phyloP scores from a whole-genome alignment of 2,329 filamentous ascomycete species.

The Hymenoscyphus albidus region DNA sequence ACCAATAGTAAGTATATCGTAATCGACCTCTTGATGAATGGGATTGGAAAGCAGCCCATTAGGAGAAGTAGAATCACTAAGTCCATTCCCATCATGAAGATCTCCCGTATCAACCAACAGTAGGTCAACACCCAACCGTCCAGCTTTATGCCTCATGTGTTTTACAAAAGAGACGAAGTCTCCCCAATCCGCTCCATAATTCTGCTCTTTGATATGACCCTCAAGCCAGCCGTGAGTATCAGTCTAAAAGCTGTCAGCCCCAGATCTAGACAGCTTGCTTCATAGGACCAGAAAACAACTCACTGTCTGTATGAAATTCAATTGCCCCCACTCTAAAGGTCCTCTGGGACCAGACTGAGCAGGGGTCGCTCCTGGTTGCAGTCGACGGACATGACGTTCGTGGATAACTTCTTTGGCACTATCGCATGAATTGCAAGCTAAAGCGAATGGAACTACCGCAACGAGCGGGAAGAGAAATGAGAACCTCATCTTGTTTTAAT shows the following conservation, averaged over 20 bases:
- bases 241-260: neutral
- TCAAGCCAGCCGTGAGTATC: conserved; percentile 69
- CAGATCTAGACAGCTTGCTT: neutral
- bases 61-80: conserved; percentile 82
- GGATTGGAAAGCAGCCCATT: conserved; percentile 84
- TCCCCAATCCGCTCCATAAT: conserved; percentile 93
- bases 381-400: conserved; percentile 46
- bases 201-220: conserved; percentile 83
- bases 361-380: conserved; percentile 44
- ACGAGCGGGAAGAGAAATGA: conserved; percentile 14
- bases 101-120: conserved; percentile 81
- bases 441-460: conserved; percentile 21
- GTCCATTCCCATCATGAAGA: conserved; percentile 84
- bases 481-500: conserved; percentile 10
- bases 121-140: conserved; percentile 73
- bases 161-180: conserved; percentile 90
- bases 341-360: conserved; percentile 42
- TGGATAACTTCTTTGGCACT: conserved; percentile 41
- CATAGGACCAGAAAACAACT: no score
- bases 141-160: conserved; percentile 73
- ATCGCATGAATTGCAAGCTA: conserved; percentile 43
- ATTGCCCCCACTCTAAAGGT: conserved; percentile 28
- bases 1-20: conserved; percentile 76
- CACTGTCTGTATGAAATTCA: conserved; percentile 14
- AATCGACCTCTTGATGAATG: conserved; percentile 73